Evolutionary conservation across 2,329 filamentous ascomycete species (phyloP).

Genomic region (Pyrenochaeta sp.): DNA sequence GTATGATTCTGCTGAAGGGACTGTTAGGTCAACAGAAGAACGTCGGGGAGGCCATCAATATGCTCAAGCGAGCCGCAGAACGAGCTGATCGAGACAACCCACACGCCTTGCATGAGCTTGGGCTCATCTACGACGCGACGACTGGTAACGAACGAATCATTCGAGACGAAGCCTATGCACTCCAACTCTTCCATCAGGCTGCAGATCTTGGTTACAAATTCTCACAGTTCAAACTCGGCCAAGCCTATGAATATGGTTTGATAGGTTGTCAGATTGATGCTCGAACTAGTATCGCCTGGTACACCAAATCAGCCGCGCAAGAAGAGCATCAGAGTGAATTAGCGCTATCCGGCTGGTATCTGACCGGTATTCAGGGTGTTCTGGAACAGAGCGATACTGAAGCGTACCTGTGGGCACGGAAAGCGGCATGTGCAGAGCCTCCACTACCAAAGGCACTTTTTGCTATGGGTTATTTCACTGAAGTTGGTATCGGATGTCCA

Average conservation of each 20-base stretch:
- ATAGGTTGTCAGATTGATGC: constrained; percentile 85
- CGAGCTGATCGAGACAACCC: constrained; percentile 88
- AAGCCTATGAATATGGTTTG: constrained; percentile 87
- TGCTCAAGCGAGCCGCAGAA: constrained; percentile 93
- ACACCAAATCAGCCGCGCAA: constrained; percentile 87
- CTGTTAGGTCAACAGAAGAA: constrained; percentile 87
- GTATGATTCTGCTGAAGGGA: constrained; percentile 93
- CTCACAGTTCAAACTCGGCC: constrained; percentile 87
- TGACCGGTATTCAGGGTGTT: constrained; percentile 88
- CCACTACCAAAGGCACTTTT: constrained; percentile 90
- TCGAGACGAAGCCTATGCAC: constrained; percentile 81
- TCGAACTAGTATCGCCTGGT: constrained; percentile 89
- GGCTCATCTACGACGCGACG: constrained; percentile 68
- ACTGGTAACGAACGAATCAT: constrained; percentile 71
- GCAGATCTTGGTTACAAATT: constrained; percentile 93
- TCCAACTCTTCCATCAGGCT: constrained; percentile 83
- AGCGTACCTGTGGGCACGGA: constrained; percentile 95
- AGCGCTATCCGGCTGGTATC: constrained; percentile 72
- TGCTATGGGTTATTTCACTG: constrained; percentile 97
- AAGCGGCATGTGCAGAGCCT: constrained; percentile 82
- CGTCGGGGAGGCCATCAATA: constrained; percentile 83
- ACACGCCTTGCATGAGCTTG: constrained; percentile 91
- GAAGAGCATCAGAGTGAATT: constrained; percentile 92
- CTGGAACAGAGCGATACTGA: constrained; percentile 93
- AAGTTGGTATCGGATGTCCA: constrained; percentile 88